Evolutionary conservation across 495 filamentous ascomycete species (phyloP).

Genomic region (Annulohypoxylon maeteangense): DNA sequence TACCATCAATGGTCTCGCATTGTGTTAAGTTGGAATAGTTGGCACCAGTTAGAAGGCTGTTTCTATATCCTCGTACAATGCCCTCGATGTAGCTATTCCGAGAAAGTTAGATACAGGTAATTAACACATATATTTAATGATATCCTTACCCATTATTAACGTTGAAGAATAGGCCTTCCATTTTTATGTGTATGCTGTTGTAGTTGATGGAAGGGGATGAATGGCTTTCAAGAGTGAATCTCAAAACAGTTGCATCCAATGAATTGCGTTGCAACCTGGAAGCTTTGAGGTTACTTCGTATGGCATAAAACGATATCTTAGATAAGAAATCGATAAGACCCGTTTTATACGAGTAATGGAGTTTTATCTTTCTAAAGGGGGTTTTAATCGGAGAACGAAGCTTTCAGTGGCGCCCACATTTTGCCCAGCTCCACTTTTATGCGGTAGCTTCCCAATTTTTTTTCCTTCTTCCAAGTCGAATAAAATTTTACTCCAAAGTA

Average conservation of each 20-base stretch:
- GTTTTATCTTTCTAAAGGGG: not conserved
- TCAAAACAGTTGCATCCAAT: conserved; percentile 26
- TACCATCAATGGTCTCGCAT: conserved; percentile 98
- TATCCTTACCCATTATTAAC: conserved; percentile 84
- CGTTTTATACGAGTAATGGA: not conserved
- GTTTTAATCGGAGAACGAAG: not conserved
- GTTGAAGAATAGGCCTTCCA: conserved; percentile 98
- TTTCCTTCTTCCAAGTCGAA: conserved; percentile 26
- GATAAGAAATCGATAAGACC: conserved; percentile 1
- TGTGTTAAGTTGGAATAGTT: conserved; percentile 97
- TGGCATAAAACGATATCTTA: conserved; percentile 8
- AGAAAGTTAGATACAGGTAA: conserved; percentile 46
- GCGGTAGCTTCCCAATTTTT: conserved; percentile 38
- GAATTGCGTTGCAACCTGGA: conserved; percentile 31
- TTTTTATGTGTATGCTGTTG: conserved; percentile 55
- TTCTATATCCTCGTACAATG: conserved; percentile 95
- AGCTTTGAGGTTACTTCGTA: conserved; percentile 31
- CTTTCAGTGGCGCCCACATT: conserved; percentile 38
- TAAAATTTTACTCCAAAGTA: conserved; percentile 40
- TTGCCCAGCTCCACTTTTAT: conserved; percentile 27
- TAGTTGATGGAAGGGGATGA: conserved; percentile 45
- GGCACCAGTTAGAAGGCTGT: conserved; percentile 86
- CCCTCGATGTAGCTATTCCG: conserved; percentile 87
- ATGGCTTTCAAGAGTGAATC: conserved; percentile 10
- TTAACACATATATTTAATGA: not conserved